phyloP scores from a whole-genome alignment of 2,329 filamentous ascomycete genomes.

The Leptosphaerulina australis region DNA sequence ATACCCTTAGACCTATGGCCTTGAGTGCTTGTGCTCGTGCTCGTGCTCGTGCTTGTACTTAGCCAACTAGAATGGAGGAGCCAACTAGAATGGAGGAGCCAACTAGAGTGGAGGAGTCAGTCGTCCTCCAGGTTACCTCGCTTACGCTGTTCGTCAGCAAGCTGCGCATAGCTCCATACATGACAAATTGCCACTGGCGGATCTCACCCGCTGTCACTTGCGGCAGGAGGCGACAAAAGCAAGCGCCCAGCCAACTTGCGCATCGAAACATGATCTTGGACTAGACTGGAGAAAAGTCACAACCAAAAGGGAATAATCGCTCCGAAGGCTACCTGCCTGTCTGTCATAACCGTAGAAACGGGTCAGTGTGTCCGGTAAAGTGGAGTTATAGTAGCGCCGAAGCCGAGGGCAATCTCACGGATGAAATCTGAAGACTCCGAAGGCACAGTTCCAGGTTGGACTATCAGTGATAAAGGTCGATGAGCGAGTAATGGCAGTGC shows the following conservation, averaged over 20 bases:
- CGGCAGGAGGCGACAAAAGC: constrained; percentile 4
- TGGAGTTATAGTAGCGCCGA: constrained; percentile 10
- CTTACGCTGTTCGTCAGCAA: neutral
- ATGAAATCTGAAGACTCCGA: neutral
- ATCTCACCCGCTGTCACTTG: neutral
- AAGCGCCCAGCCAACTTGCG: neutral
- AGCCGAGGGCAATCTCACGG: constrained; percentile 7
- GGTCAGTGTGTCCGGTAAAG: neutral
- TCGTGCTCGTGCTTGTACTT: constrained; percentile 2
- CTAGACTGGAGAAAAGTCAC: neutral
- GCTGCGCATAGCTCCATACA: neutral
- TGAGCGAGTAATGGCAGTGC: constrained; percentile 8
- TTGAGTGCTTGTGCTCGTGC: too few relatives aligned
- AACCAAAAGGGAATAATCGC: neutral
- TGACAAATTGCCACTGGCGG: constrained; percentile 2
- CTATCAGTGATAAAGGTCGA: constrained; percentile 1
- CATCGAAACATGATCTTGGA: neutral
- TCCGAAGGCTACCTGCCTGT: constrained; percentile 1
- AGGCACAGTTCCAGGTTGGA: neutral
- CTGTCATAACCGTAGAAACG: constrained; percentile 4
- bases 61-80: too few relatives aligned
- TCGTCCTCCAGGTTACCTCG: neutral
- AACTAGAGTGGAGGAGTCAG: neutral
- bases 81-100: too few relatives aligned
- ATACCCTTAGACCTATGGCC: too few relatives aligned